These are phyloP conservation scores for Torulaspora microellipsoides DNA, from an alignment of 805 yeast species.

Conservation along the genomic window DNA sequence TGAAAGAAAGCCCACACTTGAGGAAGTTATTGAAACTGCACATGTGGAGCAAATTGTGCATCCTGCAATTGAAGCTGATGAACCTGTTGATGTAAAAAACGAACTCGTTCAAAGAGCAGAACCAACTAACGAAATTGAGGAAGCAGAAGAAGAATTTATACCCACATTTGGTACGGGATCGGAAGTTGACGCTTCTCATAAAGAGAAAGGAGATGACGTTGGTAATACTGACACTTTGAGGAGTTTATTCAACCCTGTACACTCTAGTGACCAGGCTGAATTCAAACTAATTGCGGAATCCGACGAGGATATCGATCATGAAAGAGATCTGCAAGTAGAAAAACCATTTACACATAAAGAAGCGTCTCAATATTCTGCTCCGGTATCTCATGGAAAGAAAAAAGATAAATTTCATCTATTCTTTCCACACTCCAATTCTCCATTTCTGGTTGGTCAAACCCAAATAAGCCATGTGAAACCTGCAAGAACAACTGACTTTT, in stretches of 20 bases:
- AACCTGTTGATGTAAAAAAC: not conserved
- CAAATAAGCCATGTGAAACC: constrained; percentile 56
- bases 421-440: constrained; percentile 80
- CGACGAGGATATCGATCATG: constrained; percentile 47
- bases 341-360: constrained; percentile 16
- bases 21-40: too few relatives aligned
- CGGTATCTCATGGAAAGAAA: constrained; percentile 11
- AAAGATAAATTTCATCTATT: constrained; percentile 53
- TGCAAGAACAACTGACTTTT: constrained; percentile 30
- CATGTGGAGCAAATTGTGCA: not conserved
- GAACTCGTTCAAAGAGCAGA: not conserved
- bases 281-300: constrained; percentile 43
- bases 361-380: constrained; percentile 1
- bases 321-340: constrained; percentile 21
- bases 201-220: constrained; percentile 7
- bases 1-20: not conserved
- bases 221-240: constrained; percentile 60
- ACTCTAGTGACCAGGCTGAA: constrained; percentile 31
- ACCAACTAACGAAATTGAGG: constrained; percentile 9
- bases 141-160: constrained; percentile 37
- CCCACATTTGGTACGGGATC: constrained; percentile 42
- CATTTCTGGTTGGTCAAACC: constrained; percentile 80
- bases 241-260: constrained; percentile 47
- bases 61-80: not conserved
- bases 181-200: not conserved